A percentile compares a stretch with the other conserved stretches of the same genome.
phyloP scores from a whole-genome alignment of 148 eudicot species.

The Simmondsia chinensis region DNA sequence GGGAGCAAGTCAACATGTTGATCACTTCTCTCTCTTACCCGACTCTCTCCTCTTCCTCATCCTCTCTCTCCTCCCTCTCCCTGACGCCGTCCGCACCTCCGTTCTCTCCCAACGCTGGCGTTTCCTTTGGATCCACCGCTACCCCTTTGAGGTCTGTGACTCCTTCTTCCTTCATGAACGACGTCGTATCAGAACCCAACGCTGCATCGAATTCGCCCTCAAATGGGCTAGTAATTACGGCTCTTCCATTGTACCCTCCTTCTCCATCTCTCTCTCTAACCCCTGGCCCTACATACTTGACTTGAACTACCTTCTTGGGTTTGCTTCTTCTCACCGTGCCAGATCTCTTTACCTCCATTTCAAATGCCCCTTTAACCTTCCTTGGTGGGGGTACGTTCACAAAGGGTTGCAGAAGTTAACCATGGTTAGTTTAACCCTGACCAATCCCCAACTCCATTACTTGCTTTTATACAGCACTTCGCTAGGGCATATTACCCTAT shows the following conservation, averaged over 20 bases:
- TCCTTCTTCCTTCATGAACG: constrained; percentile 2
- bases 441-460: too few relatives aligned
- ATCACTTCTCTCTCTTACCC: constrained; percentile 8
- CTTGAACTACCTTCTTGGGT: background rate
- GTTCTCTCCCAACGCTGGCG: constrained; percentile 17
- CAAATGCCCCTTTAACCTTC: constrained; percentile 12
- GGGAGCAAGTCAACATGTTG: background rate
- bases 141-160: constrained; percentile 16
- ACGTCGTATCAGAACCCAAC: background rate
- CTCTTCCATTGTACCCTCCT: too few relatives aligned
- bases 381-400: constrained; percentile 9
- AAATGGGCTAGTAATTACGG: background rate
- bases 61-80: constrained; percentile 24
- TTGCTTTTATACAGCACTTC: too few relatives aligned
- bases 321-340: constrained; percentile 8
- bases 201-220: constrained; percentile 6
- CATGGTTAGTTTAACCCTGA: too few relatives aligned
- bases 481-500: too few relatives aligned
- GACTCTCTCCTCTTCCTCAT: constrained; percentile 11
- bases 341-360: constrained; percentile 29
- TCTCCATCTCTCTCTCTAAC: constrained; percentile 17
- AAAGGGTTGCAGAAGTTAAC: too few relatives aligned
- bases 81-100: constrained; percentile 26
- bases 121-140: constrained; percentile 6
- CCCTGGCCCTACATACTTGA: background rate